Conservation (phyloP, 495 filamentous ascomycete species). For the Trichocladium antarcticum region DNA sequence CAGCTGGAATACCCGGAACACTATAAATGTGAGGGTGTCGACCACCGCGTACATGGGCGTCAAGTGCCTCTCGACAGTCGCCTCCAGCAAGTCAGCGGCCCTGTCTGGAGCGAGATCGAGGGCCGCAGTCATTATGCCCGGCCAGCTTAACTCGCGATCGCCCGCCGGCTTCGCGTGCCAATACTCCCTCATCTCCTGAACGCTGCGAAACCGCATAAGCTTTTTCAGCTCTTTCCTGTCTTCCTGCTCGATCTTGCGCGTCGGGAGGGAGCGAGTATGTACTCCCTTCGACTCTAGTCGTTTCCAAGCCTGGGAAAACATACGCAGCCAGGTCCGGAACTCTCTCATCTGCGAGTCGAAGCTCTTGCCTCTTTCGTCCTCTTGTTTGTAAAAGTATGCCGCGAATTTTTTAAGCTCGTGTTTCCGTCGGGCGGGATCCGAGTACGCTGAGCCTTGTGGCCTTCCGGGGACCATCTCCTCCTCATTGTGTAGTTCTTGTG, state of each 20-base stretch:
- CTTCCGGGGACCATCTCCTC: too few species aligned
- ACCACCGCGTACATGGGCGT: constrained; percentile 41
- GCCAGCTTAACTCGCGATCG: constrained; percentile 37
- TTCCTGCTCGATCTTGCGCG: neutral
- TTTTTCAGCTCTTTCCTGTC: neutral
- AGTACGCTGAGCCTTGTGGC: too few species aligned
- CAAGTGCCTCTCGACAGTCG: constrained; percentile 31
- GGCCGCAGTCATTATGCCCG: constrained; percentile 41
- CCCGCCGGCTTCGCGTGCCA: constrained; percentile 30
- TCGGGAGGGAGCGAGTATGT: too few species aligned
- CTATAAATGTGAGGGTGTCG: constrained; percentile 43
- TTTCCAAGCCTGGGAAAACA: too few species aligned
- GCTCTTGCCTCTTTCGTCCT: too few species aligned
- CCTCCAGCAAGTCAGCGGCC: constrained; percentile 40
- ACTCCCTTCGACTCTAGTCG: too few species aligned
- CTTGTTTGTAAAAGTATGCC: too few species aligned
- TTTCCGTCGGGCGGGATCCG: too few species aligned
- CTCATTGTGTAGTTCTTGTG: too few species aligned
- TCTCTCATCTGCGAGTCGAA: too few species aligned
- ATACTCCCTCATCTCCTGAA: constrained; percentile 29
- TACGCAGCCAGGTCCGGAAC: too few species aligned
- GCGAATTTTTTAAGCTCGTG: too few species aligned
- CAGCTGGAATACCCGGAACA: constrained; percentile 1
- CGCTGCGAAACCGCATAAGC: constrained; percentile 16
- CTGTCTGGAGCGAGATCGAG: constrained; percentile 36